phyloP scores from a whole-genome alignment of 495 filamentous ascomycete genomes.

The Chaetomium cochliodes region DNA sequence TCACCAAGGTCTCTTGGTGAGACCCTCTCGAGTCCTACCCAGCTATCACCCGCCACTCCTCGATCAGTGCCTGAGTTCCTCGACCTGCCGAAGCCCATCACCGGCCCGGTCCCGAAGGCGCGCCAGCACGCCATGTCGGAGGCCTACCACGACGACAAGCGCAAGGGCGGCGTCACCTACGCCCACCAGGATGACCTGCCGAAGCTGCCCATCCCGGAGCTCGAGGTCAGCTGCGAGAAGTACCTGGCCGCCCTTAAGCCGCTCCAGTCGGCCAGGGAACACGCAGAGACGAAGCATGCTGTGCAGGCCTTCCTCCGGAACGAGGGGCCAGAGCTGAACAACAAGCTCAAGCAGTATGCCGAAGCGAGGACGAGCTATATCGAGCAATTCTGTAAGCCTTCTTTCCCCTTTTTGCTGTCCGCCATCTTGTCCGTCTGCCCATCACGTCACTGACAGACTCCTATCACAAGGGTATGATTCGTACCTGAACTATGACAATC shows the following conservation, averaged over 20 bases:
- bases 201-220: conserved; percentile 91
- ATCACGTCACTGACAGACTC: conserved; percentile 5
- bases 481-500: conserved; percentile 96
- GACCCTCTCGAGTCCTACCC: conserved; percentile 50
- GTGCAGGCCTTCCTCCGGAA: conserved; percentile 80
- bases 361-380: conserved; percentile 91
- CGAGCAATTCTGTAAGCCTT: conserved; percentile 90
- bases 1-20: conserved; percentile 70
- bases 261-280: conserved; percentile 76
- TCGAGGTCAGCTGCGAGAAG: conserved; percentile 74
- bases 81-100: conserved; percentile 33
- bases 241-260: conserved; percentile 81
- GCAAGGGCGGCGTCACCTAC: conserved; percentile 73
- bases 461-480: conserved; percentile 84
- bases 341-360: conserved; percentile 91
- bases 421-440: not conserved
- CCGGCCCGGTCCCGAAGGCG: conserved; percentile 30
- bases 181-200: conserved; percentile 84
- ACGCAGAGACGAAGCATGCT: conserved; percentile 75
- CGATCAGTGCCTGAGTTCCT: conserved; percentile 35
- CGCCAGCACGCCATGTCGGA: conserved; percentile 35
- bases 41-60: conserved; percentile 30
- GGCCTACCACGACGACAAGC: conserved; percentile 42
- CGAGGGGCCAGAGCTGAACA: conserved; percentile 84
- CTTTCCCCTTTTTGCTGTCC: not conserved